Evolutionary conservation across 169 alveolate genomes (phyloP).

Genomic region (Plasmodium berghei): DNA sequence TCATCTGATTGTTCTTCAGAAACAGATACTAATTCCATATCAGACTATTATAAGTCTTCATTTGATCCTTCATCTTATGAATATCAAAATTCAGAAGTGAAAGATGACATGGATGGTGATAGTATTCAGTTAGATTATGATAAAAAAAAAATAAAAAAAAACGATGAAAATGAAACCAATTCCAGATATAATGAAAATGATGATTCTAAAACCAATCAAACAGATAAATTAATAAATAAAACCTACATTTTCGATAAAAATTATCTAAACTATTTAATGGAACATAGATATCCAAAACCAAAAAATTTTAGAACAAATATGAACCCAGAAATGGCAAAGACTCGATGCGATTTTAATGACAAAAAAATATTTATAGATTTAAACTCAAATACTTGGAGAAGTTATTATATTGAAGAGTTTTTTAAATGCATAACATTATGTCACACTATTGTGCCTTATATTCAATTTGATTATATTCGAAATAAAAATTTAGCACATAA

Average conservation of each 20-base stretch:
- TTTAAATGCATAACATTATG: constrained; percentile 75
- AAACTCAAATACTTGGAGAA: constrained; percentile 68
- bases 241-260: constrained; percentile 24
- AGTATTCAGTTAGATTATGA: constrained; percentile 1
- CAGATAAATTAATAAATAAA: not conserved
- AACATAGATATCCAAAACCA: constrained; percentile 58
- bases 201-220: not conserved
- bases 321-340: constrained; percentile 19
- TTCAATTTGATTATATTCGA: constrained; percentile 59
- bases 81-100: not conserved
- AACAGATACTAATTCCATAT: constrained; percentile 8
- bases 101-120: not conserved
- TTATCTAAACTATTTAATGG: constrained; percentile 50
- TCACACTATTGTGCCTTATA: constrained; percentile 61
- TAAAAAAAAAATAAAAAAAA: not conserved
- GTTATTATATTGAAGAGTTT: constrained; percentile 75
- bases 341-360: constrained; percentile 66
- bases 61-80: constrained; percentile 4
- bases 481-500: constrained; percentile 39
- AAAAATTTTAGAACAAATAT: constrained; percentile 52
- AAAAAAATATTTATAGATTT: constrained; percentile 67
- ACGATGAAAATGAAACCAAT: constrained; percentile 4
- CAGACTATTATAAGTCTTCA: constrained; percentile 1
- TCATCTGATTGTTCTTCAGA: not conserved
- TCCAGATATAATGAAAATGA: not conserved